A percentile compares a stretch with the other conserved stretches of the same genome.
phyloP scores from a whole-genome alignment of 2,329 filamentous ascomycete species.

The Xylariaceae sp. region DNA sequence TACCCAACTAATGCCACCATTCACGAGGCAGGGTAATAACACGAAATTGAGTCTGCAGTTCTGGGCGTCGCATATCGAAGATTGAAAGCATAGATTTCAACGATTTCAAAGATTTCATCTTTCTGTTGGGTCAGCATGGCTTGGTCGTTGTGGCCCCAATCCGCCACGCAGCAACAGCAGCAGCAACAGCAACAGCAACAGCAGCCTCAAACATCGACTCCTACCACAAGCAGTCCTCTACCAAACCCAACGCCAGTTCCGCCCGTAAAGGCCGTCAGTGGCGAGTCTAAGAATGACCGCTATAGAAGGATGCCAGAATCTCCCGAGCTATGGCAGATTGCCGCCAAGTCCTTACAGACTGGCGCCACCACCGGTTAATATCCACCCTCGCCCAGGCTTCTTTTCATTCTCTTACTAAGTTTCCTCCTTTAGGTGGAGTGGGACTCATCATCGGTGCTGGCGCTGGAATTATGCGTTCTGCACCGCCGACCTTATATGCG shows the following conservation, averaged over 20 bases:
- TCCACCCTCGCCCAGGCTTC: neutral
- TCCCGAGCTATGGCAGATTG: constrained; percentile 26
- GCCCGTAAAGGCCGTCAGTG: neutral
- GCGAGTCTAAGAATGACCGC: constrained; percentile 1
- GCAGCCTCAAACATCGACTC: constrained; percentile 2
- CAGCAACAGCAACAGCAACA: neutral
- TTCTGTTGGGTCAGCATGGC: constrained; percentile 8
- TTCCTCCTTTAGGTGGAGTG: constrained; percentile 41
- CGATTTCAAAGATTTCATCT: neutral
- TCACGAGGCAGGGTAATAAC: too few relatives aligned
- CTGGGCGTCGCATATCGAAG: too few relatives aligned
- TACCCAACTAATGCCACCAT: too few relatives aligned
- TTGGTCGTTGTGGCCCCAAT: constrained; percentile 15
- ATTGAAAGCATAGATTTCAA: too few relatives aligned
- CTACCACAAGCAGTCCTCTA: constrained; percentile 3
- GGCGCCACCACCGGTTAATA: constrained; percentile 28
- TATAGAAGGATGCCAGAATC: constrained; percentile 22
- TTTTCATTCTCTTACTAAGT: constrained; percentile 10
- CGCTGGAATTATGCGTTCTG: constrained; percentile 64
- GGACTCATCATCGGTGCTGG: constrained; percentile 63
- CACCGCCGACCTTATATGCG: constrained; percentile 64
- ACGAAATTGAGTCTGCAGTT: too few relatives aligned
- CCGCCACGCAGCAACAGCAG: constrained; percentile 13
- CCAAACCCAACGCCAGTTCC: neutral
- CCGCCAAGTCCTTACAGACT: constrained; percentile 26